These are phyloP conservation scores for Aspergillus mulundensis DNA, from an alignment of 495 filamentous ascomycete species.

Conservation along the genomic window DNA sequence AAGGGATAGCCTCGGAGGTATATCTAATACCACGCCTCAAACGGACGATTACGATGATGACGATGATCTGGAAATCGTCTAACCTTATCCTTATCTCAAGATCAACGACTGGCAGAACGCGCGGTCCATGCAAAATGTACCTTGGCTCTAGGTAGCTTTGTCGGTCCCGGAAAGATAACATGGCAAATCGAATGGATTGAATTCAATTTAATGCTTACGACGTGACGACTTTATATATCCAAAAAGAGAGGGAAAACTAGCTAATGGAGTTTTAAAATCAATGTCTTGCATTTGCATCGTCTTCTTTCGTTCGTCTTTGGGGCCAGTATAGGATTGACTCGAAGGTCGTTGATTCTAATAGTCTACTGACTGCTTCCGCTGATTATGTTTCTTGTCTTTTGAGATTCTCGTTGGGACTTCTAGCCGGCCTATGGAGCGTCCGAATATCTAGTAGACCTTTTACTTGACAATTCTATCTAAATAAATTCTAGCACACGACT, in stretches of 20 bases:
- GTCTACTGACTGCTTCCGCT: no score
- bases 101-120: background rate
- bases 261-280: no score
- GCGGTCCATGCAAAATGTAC: background rate
- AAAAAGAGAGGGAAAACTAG: no score
- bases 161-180: background rate
- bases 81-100: background rate
- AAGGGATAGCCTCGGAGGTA: conserved; percentile 64
- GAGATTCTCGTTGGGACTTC: conserved; percentile 3
- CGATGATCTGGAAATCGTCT: conserved; percentile 55
- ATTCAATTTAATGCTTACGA: background rate
- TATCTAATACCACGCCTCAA: conserved; percentile 27
- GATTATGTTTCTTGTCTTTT: background rate
- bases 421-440: conserved; percentile 16
- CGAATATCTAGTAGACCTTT: no score
- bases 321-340: no score
- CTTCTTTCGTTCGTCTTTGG: no score
- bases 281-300: no score
- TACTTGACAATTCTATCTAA: no score
- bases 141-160: background rate
- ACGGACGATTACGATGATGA: conserved; percentile 40
- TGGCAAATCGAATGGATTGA: background rate
- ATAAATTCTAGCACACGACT: no score
- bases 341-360: no score
- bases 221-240: background rate